Base-by-base conservation (phyloP, 1,284 basidiomycete genomes). In the Inonotus hispidus region DNA sequence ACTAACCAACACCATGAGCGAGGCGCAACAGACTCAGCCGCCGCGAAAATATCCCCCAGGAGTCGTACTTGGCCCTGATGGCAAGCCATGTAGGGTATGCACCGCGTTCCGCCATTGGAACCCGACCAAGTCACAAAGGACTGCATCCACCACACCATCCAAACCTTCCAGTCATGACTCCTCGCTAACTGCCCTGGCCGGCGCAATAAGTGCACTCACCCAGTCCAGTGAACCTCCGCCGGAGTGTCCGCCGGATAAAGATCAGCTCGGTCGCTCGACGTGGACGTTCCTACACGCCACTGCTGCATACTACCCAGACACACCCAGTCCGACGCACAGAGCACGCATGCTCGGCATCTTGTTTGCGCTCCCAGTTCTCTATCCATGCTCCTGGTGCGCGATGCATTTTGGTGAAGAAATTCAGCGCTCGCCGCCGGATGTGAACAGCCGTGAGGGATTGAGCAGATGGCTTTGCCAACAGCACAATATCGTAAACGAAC, bases 271-370 rank as follows among this genome's bases (percentile, higher is more conserved):
- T 4, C 84, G 86, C 56, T 88, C 95, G 53, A 96, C 95, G 2
- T 98, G 95, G 95, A 90, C 93, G 19, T 97, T 98, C 81, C 80
- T 98, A 39, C 95, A 98, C 71, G 88, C 93, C 1, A 89, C 94
- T 2, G 93, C 93, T 0, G 92, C 95, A 16, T 95, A 97, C 73
- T 97, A 95, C 73, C 94, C 95, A n/a, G 81, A 87, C 27, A 73
- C 76, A 27, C 91, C 95, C 0, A 82, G 85, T 0, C 76, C 84
- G 0, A 74, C 74, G 3, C 90, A 95, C 66, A 86, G 91, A 63
- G 80, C 82, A 23, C 87, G 89, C 64, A 95, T 97, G 92, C 77
- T 90, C 41, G 79, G 80, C 64, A 81, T 98, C 19, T 76, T 98
- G 11, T 80, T 81, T 53, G 79, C 92, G 0, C 72, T 98, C 25